Base-by-base conservation (phyloP, 495 filamentous ascomycete genomes). In the Delitschia confertaspora region DNA sequence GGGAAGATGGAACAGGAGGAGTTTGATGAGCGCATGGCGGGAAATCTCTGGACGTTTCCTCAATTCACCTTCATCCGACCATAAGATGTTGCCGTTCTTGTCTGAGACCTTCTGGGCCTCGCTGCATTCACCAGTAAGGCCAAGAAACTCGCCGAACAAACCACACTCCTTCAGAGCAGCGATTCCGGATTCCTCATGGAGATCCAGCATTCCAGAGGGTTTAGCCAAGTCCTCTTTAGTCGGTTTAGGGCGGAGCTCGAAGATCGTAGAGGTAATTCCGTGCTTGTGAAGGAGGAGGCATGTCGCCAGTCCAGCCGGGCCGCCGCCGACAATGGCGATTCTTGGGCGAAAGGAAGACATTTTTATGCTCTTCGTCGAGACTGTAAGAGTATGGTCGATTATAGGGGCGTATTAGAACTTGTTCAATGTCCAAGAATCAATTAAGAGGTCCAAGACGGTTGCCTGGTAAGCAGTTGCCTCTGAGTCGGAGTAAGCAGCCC, bases 101-200 rank as follows among this genome's bases (percentile, higher is more conserved):
- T 68, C 58, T 1, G 60, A 20, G n/a, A 73, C 37, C 11, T 33
- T 57, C 19, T 55, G 51, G 6, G 55, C 57, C 33, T 71, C 62
- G 21, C 56, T 42, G 45, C 63, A 67, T 22, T 64, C 61, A 13
- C 58, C 54, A 1, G 57, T 55, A 1, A 58, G 33, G 9, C 24
- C 11, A 3, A 55, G 30, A 56, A 78, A 78, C 32, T 68, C 57
- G 6, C 67, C 62, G 34, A 57, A 65, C 4, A 82, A 53, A 1
- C 69, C 72, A 9, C 63, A 70, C 45, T 70, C 69, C 10, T 55
- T 36, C 8, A 82, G 42, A 0, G 73, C 77, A 14, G 50, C 63
- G 20, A 74, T 69, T 0, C 76, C 76, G 1, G 67, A 62, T 25
- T 65, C 57, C 2, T 63, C 51, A 44, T 80, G 75, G 4, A 82